Conservation (phyloP, 768 basidiomycete genomes). For the Kondoa malvinella region DNA sequence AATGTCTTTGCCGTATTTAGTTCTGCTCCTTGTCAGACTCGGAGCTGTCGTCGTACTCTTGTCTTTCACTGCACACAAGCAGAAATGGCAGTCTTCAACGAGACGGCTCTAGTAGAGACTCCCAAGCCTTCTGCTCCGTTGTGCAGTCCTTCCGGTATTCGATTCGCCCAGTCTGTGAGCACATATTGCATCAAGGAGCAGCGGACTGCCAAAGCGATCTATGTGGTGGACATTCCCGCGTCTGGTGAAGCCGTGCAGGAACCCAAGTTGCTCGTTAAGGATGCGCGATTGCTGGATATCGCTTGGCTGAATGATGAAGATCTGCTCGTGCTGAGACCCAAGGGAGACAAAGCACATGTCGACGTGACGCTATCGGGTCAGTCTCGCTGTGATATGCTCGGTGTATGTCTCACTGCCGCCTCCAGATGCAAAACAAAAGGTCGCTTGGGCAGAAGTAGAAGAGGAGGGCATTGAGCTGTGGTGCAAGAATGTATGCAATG, state of each 20-base stretch:
- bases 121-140: not conserved
- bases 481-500: slow-evolving; percentile 18
- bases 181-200: slow-evolving; percentile 8
- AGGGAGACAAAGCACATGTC: slow-evolving; percentile 12
- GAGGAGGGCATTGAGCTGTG: slow-evolving; percentile 20
- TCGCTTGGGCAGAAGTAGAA: slow-evolving; percentile 7
- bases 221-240: slow-evolving; percentile 2
- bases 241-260: slow-evolving; percentile 6
- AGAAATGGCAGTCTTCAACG: not conserved
- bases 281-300: slow-evolving; percentile 14
- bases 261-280: slow-evolving; percentile 9
- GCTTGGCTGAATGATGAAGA: slow-evolving; percentile 25
- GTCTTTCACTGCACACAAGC: not conserved
- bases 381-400: no score
- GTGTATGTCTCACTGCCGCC: no score
- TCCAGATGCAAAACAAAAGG: not conserved
- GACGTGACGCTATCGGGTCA: slow-evolving; percentile 14
- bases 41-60: not conserved
- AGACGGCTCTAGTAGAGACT: not conserved
- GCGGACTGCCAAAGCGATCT: slow-evolving; percentile 9
- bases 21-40: no score
- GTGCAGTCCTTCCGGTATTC: not conserved
- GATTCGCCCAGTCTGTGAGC: slow-evolving; percentile 5
- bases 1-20: no score
- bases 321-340: slow-evolving; percentile 16